phyloP scores from a whole-genome alignment of 176 grass and related monocot genomes.

The Carex myosuroides region DNA sequence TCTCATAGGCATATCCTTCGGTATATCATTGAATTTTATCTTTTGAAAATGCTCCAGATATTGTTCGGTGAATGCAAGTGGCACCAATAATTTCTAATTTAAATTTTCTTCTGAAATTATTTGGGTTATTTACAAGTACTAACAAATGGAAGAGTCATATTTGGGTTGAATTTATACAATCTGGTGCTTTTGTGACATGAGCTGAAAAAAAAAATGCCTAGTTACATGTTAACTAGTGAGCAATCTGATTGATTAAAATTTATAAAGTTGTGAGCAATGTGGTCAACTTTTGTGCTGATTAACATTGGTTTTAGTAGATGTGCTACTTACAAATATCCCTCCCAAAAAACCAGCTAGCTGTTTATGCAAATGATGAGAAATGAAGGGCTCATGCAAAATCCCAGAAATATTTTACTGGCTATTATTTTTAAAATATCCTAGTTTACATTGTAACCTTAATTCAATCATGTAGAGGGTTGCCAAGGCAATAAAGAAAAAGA shows the following conservation, averaged over 20 bases:
- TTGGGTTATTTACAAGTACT: background rate
- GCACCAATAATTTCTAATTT: background rate
- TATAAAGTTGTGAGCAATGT: background rate
- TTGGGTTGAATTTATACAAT: background rate
- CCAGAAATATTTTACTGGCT: background rate
- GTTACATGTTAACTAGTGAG: background rate
- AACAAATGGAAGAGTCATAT: background rate
- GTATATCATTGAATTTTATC: background rate
- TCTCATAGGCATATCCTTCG: background rate
- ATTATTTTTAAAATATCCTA: background rate
- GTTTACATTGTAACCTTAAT: background rate
- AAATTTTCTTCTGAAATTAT: background rate
- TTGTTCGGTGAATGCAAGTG: background rate
- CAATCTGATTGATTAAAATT: background rate
- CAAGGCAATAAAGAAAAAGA: conserved; percentile 61
- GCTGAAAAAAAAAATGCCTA: background rate
- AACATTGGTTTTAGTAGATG: background rate
- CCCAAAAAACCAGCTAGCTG: background rate
- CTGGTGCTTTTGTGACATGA: background rate
- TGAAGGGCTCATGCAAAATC: background rate
- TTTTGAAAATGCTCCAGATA: background rate
- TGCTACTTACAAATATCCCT: background rate
- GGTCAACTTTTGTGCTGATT: background rate
- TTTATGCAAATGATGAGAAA: background rate
- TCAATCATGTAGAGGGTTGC: conserved; percentile 54